Percentiles rank a stretch among this genome's conserved stretches.
Conservation (phyloP, 1,284 basidiomycete genomes). For the Salmacisia buchloeana region DNA sequence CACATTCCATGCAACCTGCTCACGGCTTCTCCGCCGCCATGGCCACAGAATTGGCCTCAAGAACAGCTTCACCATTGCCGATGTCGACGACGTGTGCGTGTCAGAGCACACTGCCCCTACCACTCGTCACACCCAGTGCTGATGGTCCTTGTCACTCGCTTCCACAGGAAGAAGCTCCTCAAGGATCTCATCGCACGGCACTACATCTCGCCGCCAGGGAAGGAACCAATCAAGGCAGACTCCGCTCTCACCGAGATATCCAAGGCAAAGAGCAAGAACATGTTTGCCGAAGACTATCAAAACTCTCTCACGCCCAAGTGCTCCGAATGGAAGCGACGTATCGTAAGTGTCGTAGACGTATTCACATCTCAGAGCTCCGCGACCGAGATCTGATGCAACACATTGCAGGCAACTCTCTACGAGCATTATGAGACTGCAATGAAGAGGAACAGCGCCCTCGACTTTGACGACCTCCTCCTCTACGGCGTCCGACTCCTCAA, state of each 20-base stretch:
- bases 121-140: background rate
- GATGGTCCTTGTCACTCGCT: background rate
- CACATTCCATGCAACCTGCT: slow-evolving; percentile 79
- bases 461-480: slow-evolving; percentile 82
- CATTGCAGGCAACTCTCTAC: slow-evolving; percentile 58
- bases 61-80: slow-evolving; percentile 75
- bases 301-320: background rate
- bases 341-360: background rate
- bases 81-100: slow-evolving; percentile 62
- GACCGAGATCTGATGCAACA: too few species aligned
- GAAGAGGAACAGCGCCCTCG: slow-evolving; percentile 65
- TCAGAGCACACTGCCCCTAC: background rate
- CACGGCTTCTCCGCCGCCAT: slow-evolving; percentile 64
- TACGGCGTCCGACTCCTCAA: slow-evolving; percentile 64
- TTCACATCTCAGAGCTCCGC: too few species aligned
- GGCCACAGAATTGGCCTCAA: slow-evolving; percentile 61
- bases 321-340: background rate
- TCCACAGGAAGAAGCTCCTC: slow-evolving; percentile 64
- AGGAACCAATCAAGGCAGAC: slow-evolving; percentile 62
- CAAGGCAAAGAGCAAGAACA: slow-evolving; percentile 70
- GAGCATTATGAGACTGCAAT: slow-evolving; percentile 66
- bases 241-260: slow-evolving; percentile 66
- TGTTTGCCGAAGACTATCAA: slow-evolving; percentile 54
- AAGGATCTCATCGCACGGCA: slow-evolving; percentile 60
- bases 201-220: slow-evolving; percentile 53